These are phyloP conservation scores for Kockovaella imperatae DNA, from an alignment of 768 basidiomycete genomes.

Conservation along the genomic window DNA sequence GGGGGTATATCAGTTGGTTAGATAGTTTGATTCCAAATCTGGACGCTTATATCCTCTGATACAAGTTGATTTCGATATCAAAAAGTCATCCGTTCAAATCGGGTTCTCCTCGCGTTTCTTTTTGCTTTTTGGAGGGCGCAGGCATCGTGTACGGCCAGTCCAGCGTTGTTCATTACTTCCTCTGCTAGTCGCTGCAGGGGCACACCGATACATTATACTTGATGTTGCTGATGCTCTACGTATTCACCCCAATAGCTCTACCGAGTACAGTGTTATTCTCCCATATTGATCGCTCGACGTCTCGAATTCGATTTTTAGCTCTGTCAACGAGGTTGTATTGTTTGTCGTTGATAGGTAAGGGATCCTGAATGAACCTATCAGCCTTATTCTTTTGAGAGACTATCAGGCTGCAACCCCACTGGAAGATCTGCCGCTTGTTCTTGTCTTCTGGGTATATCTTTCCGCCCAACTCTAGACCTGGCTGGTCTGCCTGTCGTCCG, in stretches of 20 bases:
- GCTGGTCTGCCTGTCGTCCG: slow-evolving; percentile 11
- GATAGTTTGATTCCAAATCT: slow-evolving; percentile 10
- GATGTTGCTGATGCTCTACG: too few species aligned
- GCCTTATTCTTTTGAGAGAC: too few species aligned
- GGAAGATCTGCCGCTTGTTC: slow-evolving; percentile 36
- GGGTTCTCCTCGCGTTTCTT: slow-evolving; percentile 5
- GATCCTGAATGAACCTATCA: slow-evolving; percentile 6
- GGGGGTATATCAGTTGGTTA: slow-evolving; percentile 11
- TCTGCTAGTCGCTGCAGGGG: too few species aligned
- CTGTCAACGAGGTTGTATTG: slow-evolving; percentile 18
- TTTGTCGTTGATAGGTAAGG: slow-evolving; percentile 2
- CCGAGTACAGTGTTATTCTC: slow-evolving; percentile 33
- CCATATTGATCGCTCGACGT: slow-evolving; percentile 41
- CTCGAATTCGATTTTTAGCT: slow-evolving; percentile 42
- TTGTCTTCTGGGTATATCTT: slow-evolving; percentile 41
- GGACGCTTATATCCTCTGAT: too few species aligned
- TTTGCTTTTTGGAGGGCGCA: too few species aligned
- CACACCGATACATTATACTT: too few species aligned
- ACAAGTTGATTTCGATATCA: slow-evolving; percentile 6
- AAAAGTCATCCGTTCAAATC: slow-evolving; percentile 11
- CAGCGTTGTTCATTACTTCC: too few species aligned
- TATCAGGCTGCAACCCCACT: slow-evolving; percentile 11
- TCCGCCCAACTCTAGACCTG: slow-evolving; percentile 35
- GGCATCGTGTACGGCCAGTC: too few species aligned
- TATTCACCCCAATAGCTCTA: slow-evolving; percentile 35